Conservation (phyloP, 306 rosid genomes). For the Benincasa hispida region DNA sequence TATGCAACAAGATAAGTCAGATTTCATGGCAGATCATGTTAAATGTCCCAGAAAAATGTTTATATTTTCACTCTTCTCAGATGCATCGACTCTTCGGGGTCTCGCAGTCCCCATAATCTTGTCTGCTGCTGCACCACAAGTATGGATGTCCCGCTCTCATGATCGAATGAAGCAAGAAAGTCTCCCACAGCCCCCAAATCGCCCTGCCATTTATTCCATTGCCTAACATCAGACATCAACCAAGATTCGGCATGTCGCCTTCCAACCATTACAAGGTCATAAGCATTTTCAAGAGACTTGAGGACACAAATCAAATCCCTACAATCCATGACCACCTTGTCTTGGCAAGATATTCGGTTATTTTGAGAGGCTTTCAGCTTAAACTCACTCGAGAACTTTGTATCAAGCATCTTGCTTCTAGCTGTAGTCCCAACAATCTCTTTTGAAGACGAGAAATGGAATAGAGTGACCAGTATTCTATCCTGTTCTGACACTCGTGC, state of each 20-base stretch:
- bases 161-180: constrained; percentile 31
- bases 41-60: not conserved
- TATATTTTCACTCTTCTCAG: constrained; percentile 24
- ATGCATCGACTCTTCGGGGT: constrained; percentile 37
- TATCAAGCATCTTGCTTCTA: constrained; percentile 43
- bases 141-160: constrained; percentile 25
- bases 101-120: constrained; percentile 42
- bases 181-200: constrained; percentile 52
- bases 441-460: constrained; percentile 24
- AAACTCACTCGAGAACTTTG: constrained; percentile 34
- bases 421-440: constrained; percentile 36
- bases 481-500: constrained; percentile 25
- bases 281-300: constrained; percentile 16
- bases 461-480: constrained; percentile 29
- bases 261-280: constrained; percentile 55
- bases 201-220: constrained; percentile 22
- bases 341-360: constrained; percentile 33
- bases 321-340: constrained; percentile 14
- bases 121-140: constrained; percentile 64
- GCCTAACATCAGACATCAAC: constrained; percentile 29
- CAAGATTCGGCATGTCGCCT: constrained; percentile 39
- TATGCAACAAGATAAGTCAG: not conserved
- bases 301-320: constrained; percentile 19
- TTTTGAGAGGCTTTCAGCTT: constrained; percentile 38
- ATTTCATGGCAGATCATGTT: not conserved